phyloP scores from a whole-genome alignment of 108 stramenopile species.

The Fragilariopsis cylindrus region DNA sequence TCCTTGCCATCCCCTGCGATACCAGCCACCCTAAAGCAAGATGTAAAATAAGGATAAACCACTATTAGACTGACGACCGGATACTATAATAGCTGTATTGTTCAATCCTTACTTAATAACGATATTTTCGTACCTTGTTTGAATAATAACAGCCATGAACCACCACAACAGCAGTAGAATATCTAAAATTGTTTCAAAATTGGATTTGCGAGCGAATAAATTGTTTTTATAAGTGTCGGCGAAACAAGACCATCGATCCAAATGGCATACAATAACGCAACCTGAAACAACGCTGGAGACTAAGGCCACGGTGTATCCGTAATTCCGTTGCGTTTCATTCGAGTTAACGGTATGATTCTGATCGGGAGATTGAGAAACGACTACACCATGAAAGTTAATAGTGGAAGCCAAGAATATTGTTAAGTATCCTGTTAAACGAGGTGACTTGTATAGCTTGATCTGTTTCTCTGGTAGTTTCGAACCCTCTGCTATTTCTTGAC shows the following conservation, averaged over 20 bases:
- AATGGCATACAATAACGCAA: slow-evolving; percentile 37
- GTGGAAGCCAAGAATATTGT: slow-evolving; percentile 52
- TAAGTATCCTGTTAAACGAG: slow-evolving; percentile 71
- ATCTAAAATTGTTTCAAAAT: slow-evolving; percentile 45
- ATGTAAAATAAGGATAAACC: no score
- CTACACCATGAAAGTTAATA: slow-evolving; percentile 51
- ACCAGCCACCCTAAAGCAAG: slow-evolving; percentile 32
- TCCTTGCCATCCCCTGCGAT: slow-evolving; percentile 76
- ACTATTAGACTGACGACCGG: no score
- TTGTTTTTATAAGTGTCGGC: not conserved
- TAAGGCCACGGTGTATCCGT: slow-evolving; percentile 47
- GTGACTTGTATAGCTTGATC: slow-evolving; percentile 49
- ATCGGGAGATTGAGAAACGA: slow-evolving; percentile 23
- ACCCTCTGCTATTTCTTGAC: not conserved
- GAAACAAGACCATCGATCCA: slow-evolving; percentile 49
- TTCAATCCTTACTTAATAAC: no score
- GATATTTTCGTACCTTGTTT: slow-evolving; percentile 30
- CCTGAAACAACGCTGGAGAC: slow-evolving; percentile 45
- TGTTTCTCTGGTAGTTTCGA: not conserved
- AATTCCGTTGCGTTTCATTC: slow-evolving; percentile 35
- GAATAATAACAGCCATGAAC: slow-evolving; percentile 61
- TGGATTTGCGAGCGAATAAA: slow-evolving; percentile 41
- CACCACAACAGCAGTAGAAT: slow-evolving; percentile 66
- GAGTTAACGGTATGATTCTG: slow-evolving; percentile 20
- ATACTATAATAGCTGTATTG: no score